Evolutionary conservation across 2,329 filamentous ascomycete genomes (phyloP).

Genomic region (Aspergillus bombycis): DNA sequence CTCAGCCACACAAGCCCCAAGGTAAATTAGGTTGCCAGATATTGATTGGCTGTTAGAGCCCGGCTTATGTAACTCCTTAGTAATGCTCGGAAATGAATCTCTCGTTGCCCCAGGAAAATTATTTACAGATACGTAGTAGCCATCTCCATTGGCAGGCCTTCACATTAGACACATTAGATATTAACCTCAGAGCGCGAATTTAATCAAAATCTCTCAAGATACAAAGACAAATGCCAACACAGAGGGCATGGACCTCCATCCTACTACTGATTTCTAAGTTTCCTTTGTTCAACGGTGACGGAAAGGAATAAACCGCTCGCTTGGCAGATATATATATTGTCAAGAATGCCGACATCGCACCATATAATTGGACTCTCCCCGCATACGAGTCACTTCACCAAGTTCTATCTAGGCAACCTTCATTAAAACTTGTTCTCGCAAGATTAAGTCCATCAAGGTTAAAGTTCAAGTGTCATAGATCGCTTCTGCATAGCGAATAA

Average conservation of each 20-base stretch:
- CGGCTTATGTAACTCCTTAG: not conserved
- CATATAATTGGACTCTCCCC: not conserved
- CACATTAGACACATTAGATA: not conserved
- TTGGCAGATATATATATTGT: not conserved
- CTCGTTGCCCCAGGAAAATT: not conserved
- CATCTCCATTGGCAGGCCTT: not conserved
- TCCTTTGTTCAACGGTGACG: not conserved
- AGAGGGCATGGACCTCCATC: not conserved
- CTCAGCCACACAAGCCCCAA: conserved; percentile 2
- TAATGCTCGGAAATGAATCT: not conserved
- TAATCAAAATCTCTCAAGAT: not conserved
- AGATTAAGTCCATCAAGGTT: not conserved
- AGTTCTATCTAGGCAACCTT: not conserved
- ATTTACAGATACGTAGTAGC: not conserved
- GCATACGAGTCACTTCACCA: not conserved
- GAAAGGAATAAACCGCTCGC: not conserved
- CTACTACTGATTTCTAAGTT: not conserved
- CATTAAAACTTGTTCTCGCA: not conserved
- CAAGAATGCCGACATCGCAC: not conserved
- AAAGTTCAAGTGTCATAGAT: not conserved
- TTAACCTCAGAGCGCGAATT: not conserved
- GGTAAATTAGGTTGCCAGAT: conserved; percentile 16
- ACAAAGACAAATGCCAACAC: not conserved
- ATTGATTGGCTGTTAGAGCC: conserved; percentile 11
- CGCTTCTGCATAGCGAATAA: not conserved